A percentile compares a stretch with the other conserved stretches of the same genome.
Conservation (phyloP, 768 basidiomycete species). For the Leucocoprinus sp. region DNA sequence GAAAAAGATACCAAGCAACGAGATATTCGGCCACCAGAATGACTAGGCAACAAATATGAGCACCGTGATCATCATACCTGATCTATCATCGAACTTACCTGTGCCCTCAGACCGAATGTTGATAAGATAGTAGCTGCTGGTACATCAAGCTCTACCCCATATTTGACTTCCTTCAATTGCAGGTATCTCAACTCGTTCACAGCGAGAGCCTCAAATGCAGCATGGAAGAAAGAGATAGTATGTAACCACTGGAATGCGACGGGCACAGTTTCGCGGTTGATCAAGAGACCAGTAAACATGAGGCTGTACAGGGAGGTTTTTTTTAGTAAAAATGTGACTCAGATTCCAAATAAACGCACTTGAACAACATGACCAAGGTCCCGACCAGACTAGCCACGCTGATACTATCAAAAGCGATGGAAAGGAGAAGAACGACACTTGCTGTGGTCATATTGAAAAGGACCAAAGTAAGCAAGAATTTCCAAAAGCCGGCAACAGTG, state of each 20-base stretch:
- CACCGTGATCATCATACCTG: not conserved
- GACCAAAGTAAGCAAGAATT: conserved; percentile 93
- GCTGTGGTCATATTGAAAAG: conserved; percentile 96
- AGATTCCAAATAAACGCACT: conserved; percentile 46
- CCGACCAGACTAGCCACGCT: conserved; percentile 92
- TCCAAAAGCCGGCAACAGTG: conserved; percentile 88
- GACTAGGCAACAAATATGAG: conserved; percentile 35
- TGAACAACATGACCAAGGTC: conserved; percentile 95
- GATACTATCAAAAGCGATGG: conserved; percentile 79
- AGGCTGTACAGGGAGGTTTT: conserved; percentile 52
- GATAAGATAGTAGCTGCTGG: conserved; percentile 94
- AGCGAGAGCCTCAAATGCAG: conserved; percentile 94
- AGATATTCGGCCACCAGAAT: conserved; percentile 98
- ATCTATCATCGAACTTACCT: conserved; percentile 35
- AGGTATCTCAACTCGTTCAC: conserved; percentile 96
- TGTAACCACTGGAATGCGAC: conserved; percentile 76
- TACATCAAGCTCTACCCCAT: conserved; percentile 93
- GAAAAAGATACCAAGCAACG: conserved; percentile 81
- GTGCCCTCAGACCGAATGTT: conserved; percentile 85
- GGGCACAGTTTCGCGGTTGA: conserved; percentile 84
- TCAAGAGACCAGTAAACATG: conserved; percentile 89
- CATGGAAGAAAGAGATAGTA: conserved; percentile 95
- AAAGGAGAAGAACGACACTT: conserved; percentile 83
- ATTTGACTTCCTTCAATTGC: conserved; percentile 89
- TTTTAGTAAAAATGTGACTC: not conserved